Conservation (phyloP, 2,329 filamentous ascomycete genomes). For the Dendryphion nanum region DNA sequence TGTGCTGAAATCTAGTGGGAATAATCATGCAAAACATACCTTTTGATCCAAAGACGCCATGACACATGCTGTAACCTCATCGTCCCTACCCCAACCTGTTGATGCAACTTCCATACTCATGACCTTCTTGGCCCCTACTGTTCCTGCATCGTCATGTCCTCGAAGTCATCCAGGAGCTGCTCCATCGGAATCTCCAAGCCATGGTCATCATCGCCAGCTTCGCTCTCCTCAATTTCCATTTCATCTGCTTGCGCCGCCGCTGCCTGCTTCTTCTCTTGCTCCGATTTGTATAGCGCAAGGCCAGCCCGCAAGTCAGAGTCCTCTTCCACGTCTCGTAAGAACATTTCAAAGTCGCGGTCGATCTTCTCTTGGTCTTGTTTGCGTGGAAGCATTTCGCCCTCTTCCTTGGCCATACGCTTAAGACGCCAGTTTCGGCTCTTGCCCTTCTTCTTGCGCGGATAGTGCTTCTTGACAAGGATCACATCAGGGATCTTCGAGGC, state of each 20-base stretch:
- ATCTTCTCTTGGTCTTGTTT: constrained; percentile 85
- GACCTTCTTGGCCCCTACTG: constrained; percentile 4
- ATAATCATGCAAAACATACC: no score
- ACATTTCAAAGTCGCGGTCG: constrained; percentile 95
- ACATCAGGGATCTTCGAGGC: constrained; percentile 83
- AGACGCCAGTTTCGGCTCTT: constrained; percentile 80
- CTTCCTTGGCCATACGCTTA: constrained; percentile 88
- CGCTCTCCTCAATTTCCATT: constrained; percentile 62
- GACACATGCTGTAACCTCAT: no score
- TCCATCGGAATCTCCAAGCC: constrained; percentile 49
- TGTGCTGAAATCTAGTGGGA: no score
- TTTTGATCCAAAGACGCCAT: no score
- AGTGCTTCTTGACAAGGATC: constrained; percentile 95
- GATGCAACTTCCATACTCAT: not conserved
- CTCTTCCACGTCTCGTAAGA: constrained; percentile 94
- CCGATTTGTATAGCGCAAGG: constrained; percentile 78
- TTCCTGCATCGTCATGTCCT: constrained; percentile 74
- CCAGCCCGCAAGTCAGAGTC: constrained; percentile 84
- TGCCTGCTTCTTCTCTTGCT: constrained; percentile 53
- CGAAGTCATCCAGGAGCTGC: constrained; percentile 82
- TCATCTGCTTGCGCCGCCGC: constrained; percentile 62
- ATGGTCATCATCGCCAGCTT: constrained; percentile 60
- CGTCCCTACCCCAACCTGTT: no score
- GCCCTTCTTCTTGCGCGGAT: constrained; percentile 77
- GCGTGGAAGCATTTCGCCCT: constrained; percentile 81